phyloP scores from a whole-genome alignment of 345 rosid species.

The Populus nigra region DNA sequence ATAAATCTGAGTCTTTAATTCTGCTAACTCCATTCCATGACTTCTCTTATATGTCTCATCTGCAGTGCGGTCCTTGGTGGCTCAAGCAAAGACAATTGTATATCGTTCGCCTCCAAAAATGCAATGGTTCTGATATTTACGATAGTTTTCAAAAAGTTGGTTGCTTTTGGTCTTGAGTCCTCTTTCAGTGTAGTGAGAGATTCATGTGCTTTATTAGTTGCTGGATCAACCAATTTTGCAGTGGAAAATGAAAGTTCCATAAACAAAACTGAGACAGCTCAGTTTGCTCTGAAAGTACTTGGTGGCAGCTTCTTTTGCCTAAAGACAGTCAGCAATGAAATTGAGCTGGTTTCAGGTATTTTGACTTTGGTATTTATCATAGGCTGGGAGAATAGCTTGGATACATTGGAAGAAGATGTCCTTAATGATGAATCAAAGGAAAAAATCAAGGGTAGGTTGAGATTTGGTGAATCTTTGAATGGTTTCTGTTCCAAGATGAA shows the following conservation, averaged over 20 bases:
- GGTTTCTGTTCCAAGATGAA: slow-evolving; percentile 43
- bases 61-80: slow-evolving; percentile 88
- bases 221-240: slow-evolving; percentile 26
- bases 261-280: slow-evolving; percentile 41
- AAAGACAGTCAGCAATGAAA: slow-evolving; percentile 49
- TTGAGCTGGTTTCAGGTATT: slow-evolving; percentile 50
- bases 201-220: slow-evolving; percentile 40
- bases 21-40: slow-evolving; percentile 17
- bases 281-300: slow-evolving; percentile 65
- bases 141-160: slow-evolving; percentile 49
- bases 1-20: neutral
- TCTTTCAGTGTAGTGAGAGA: slow-evolving; percentile 59
- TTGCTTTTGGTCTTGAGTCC: slow-evolving; percentile 54
- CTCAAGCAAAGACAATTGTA: slow-evolving; percentile 41
- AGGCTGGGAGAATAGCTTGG: slow-evolving; percentile 63
- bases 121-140: slow-evolving; percentile 46
- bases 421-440: slow-evolving; percentile 34
- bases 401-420: slow-evolving; percentile 29
- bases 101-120: slow-evolving; percentile 57
- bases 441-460: slow-evolving; percentile 36
- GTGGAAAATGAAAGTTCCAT: slow-evolving; percentile 29
- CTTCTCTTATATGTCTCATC: slow-evolving; percentile 17
- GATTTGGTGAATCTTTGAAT: slow-evolving; percentile 42
- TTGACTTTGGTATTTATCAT: slow-evolving; percentile 59
- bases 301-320: slow-evolving; percentile 61